phyloP scores from a whole-genome alignment of 2,329 filamentous ascomycete genomes.

The Lasiodiplodia sp. region DNA sequence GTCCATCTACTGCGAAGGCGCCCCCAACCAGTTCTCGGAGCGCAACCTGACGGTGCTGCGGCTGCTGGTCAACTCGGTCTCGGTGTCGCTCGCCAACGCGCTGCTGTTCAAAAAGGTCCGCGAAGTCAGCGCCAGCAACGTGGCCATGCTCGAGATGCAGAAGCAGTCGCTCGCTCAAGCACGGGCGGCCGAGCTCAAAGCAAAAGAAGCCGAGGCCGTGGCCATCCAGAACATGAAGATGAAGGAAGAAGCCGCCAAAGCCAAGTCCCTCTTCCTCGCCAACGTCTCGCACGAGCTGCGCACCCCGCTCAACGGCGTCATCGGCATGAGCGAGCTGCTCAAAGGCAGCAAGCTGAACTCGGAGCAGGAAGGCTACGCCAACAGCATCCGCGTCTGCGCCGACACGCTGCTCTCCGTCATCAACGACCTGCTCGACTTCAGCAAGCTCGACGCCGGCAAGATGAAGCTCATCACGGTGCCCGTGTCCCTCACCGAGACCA shows the following conservation, averaged over 20 bases:
- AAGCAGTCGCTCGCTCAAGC: conserved; percentile 77
- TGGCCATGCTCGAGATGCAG: conserved; percentile 79
- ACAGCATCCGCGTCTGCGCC: conserved; percentile 70
- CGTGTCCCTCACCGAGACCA: conserved; percentile 63
- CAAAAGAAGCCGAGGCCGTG: conserved; percentile 77
- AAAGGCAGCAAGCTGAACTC: conserved; percentile 63
- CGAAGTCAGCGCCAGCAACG: conserved; percentile 79
- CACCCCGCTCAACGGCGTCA: conserved; percentile 62
- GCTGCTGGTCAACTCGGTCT: conserved; percentile 79
- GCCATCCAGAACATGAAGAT: conserved; percentile 81
- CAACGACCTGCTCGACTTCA: conserved; percentile 62
- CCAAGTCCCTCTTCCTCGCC: conserved; percentile 77
- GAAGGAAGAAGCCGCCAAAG: conserved; percentile 82
- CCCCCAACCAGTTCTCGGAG: conserved; percentile 79
- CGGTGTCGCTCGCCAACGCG: conserved; percentile 70
- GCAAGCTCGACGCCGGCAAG: conserved; percentile 61
- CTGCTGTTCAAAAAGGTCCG: conserved; percentile 73
- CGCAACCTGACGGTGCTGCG: conserved; percentile 63
- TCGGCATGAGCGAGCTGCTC: conserved; percentile 67
- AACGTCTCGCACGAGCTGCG: conserved; percentile 66
- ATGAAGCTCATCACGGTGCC: conserved; percentile 67
- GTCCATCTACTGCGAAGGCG: conserved; percentile 77
- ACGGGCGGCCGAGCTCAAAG: conserved; percentile 75
- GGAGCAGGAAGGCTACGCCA: conserved; percentile 68
- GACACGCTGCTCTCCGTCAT: conserved; percentile 62